Evolutionary conservation across 176 grass and related monocot genomes (phyloP).

Genomic region (Cenchrus americanus): DNA sequence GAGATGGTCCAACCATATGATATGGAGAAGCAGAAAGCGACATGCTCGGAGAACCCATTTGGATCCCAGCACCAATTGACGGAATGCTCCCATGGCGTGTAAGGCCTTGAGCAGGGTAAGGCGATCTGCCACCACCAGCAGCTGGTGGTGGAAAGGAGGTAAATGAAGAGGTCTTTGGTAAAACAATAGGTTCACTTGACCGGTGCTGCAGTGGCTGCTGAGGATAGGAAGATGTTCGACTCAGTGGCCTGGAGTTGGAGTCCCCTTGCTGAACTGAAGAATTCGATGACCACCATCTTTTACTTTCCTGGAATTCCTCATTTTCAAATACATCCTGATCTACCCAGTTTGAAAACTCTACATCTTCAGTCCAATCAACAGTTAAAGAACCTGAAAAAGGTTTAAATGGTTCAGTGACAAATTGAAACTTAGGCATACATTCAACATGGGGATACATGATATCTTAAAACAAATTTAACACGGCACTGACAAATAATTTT

Average conservation of each 20-base stretch:
- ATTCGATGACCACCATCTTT: conserved; percentile 76
- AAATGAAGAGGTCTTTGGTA: conserved; percentile 64
- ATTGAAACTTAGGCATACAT: conserved; percentile 10
- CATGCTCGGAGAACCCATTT: conserved; percentile 63
- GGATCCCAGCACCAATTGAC: conserved; percentile 66
- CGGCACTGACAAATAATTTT: background rate
- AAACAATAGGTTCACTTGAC: conserved; percentile 63
- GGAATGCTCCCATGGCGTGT: conserved; percentile 98
- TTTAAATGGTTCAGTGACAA: conserved; percentile 41
- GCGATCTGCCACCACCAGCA: conserved; percentile 47
- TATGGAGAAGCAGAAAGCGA: conserved; percentile 64
- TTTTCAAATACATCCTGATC: conserved; percentile 72
- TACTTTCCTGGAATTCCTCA: conserved; percentile 72
- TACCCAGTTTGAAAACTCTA: conserved; percentile 66
- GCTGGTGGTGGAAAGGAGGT: conserved; percentile 71
- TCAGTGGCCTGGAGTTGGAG: conserved; percentile 65
- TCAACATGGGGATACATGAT: conserved; percentile 12
- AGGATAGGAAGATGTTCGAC: conserved; percentile 90
- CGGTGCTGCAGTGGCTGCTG: conserved; percentile 75
- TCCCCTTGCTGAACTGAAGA: conserved; percentile 60
- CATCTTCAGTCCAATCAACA: conserved; percentile 82
- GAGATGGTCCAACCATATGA: conserved; percentile 69
- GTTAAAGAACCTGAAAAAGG: conserved; percentile 82
- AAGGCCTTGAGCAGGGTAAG: conserved; percentile 60
- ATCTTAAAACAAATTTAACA: background rate